Percentiles rank a stretch among this genome's conserved stretches.
Conservation (phyloP, 2,329 filamentous ascomycete genomes). For the Akanthomyces uredinophilus region DNA sequence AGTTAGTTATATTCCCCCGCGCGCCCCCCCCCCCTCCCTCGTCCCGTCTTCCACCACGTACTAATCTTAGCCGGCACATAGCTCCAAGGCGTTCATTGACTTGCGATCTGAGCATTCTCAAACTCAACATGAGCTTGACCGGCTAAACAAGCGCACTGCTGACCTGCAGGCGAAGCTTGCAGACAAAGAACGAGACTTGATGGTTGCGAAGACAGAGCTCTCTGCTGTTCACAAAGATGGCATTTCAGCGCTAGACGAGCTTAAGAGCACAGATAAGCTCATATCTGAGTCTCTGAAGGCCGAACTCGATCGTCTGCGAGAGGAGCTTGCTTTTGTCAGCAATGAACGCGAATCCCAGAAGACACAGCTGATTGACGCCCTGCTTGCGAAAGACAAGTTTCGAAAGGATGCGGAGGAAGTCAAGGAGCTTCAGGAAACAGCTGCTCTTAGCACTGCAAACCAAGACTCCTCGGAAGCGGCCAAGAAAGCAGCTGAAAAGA, state of each 20-base stretch:
- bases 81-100: constrained; percentile 47
- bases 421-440: constrained; percentile 36
- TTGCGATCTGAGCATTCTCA: constrained; percentile 45
- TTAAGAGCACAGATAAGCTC: constrained; percentile 55
- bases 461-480: constrained; percentile 30
- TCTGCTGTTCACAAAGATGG: constrained; percentile 51
- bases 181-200: constrained; percentile 51
- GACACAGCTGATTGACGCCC: constrained; percentile 53
- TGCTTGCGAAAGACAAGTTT: constrained; percentile 56
- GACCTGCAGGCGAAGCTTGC: constrained; percentile 44
- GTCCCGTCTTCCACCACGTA: constrained; percentile 17
- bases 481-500: constrained; percentile 45
- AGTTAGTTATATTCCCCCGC: constrained; percentile 41
- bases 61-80: constrained; percentile 40
- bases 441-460: constrained; percentile 30
- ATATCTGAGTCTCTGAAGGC: constrained; percentile 53
- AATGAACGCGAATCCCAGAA: constrained; percentile 53
- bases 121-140: constrained; percentile 42
- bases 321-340: constrained; percentile 43
- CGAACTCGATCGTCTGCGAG: constrained; percentile 52
- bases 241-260: constrained; percentile 48
- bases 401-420: constrained; percentile 48
- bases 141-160: constrained; percentile 36
- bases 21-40: no score
- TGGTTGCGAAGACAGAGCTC: constrained; percentile 49